phyloP scores from a whole-genome alignment of 2,329 filamentous ascomycete species.

The Lachnellula hyalina region DNA sequence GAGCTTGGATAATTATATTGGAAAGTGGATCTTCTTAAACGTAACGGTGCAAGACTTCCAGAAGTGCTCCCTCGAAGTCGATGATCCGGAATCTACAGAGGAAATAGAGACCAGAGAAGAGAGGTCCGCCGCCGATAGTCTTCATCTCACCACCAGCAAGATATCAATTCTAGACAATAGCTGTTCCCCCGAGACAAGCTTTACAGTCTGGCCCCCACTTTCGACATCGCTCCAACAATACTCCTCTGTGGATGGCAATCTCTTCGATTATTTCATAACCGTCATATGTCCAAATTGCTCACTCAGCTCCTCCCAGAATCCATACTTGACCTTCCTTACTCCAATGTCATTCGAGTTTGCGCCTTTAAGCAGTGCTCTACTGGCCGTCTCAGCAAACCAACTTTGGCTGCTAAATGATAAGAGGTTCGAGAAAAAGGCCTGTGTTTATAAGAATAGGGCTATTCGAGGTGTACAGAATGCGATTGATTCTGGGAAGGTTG shows the following conservation, averaged over 20 bases:
- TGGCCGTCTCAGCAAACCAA: constrained; percentile 1
- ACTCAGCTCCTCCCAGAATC: neutral
- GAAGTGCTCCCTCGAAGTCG: neutral
- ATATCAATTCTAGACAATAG: too few species aligned
- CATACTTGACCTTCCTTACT: neutral
- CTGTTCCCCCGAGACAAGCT: too few species aligned
- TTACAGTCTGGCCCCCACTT: too few species aligned
- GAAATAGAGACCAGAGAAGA: too few species aligned
- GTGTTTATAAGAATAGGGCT: neutral
- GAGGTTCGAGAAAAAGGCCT: constrained; percentile 1
- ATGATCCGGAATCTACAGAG: too few species aligned
- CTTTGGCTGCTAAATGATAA: constrained; percentile 1
- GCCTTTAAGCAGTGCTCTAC: neutral
- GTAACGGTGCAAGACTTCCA: neutral
- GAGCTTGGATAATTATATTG: neutral
- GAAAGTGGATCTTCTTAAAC: neutral
- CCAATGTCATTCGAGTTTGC: neutral
- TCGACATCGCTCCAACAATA: neutral
- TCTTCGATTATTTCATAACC: constrained; percentile 1
- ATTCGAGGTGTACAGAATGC: too few species aligned
- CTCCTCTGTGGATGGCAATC: neutral
- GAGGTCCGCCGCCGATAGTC: too few species aligned
- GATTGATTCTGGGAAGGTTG: too few species aligned
- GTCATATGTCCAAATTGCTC: neutral
- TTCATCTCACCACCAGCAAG: too few species aligned